Percentiles rank a stretch among this genome's conserved stretches.
These are phyloP conservation scores for Penicillium flavigenum DNA, from an alignment of 495 filamentous ascomycete genomes.

Conservation along the genomic window DNA sequence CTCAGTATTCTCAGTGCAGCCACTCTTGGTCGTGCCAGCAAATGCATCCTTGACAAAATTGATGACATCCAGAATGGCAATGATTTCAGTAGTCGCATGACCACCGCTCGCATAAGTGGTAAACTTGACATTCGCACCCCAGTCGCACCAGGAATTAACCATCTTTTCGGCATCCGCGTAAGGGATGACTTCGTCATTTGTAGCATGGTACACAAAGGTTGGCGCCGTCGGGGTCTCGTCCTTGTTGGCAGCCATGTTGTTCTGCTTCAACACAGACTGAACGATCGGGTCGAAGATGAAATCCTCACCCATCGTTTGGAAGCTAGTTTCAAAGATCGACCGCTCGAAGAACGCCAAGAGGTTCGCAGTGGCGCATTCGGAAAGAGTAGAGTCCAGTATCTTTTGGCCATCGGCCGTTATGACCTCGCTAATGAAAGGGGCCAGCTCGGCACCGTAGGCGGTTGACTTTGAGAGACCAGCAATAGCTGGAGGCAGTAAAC, in stretches of 20 bases:
- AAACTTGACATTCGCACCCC: conserved; percentile 32
- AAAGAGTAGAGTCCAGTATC: conserved; percentile 15
- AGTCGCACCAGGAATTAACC: conserved; percentile 31
- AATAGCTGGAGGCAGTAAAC: conserved; percentile 32
- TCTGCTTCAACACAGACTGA: conserved; percentile 21
- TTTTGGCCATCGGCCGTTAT: conserved; percentile 24
- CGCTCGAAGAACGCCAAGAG: conserved; percentile 23
- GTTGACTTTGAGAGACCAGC: conserved; percentile 29
- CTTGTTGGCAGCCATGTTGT: conserved; percentile 26
- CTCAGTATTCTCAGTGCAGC: conserved; percentile 27
- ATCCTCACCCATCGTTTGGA: conserved; percentile 27
- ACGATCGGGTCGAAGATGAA: conserved; percentile 29
- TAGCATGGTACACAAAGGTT: conserved; percentile 36
- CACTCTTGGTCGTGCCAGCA: conserved; percentile 22
- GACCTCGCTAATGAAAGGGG: conserved; percentile 26
- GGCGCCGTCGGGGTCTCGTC: conserved; percentile 33
- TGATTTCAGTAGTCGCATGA: conserved; percentile 31
- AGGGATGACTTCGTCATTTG: conserved; percentile 36
- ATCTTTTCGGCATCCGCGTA: conserved; percentile 25
- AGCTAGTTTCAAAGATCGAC: conserved; percentile 26
- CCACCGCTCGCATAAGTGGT: conserved; percentile 33
- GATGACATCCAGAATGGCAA: conserved; percentile 27
- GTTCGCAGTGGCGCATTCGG: conserved; percentile 24
- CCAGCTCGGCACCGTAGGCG: conserved; percentile 33
- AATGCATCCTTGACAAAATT: conserved; percentile 31